Conservation (phyloP, 2,329 filamentous ascomycete genomes). For the Diaporthe sp. region DNA sequence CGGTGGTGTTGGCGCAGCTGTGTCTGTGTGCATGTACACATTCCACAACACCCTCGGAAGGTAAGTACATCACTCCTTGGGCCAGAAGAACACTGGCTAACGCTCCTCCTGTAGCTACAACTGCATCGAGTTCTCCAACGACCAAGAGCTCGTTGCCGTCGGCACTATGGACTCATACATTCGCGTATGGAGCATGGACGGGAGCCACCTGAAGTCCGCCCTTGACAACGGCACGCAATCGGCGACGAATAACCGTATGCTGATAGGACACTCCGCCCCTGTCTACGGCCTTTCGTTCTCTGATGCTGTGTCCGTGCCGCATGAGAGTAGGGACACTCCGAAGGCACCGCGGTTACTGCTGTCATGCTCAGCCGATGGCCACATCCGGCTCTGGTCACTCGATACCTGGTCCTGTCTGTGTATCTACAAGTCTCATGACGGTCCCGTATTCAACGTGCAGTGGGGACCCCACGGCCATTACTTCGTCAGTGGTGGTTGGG, state of each 20-base stretch:
- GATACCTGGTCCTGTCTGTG: slow-evolving; percentile 94
- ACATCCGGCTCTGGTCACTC: slow-evolving; percentile 92
- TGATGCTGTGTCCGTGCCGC: slow-evolving; percentile 71
- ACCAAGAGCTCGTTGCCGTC: slow-evolving; percentile 87
- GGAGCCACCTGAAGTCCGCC: slow-evolving; percentile 81
- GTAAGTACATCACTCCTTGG: slow-evolving; percentile 63
- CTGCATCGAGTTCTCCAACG: slow-evolving; percentile 94
- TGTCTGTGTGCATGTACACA: slow-evolving; percentile 97
- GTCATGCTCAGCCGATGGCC: slow-evolving; percentile 89
- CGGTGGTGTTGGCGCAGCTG: slow-evolving; percentile 83
- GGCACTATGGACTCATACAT: slow-evolving; percentile 97
- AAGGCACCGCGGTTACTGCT: slow-evolving; percentile 80
- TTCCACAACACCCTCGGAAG: slow-evolving; percentile 96
- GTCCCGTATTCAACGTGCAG: slow-evolving; percentile 87
- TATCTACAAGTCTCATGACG: slow-evolving; percentile 93
- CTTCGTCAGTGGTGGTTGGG: slow-evolving; percentile 88
- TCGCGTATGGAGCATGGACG: slow-evolving; percentile 92
- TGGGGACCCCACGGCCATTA: slow-evolving; percentile 98
- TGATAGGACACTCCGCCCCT: slow-evolving; percentile 91
- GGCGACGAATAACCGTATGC: slow-evolving; percentile 72
- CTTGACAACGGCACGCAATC: slow-evolving; percentile 70
- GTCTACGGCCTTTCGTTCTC: slow-evolving; percentile 94
- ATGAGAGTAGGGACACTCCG: slow-evolving; percentile 54
- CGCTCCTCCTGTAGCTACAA: slow-evolving; percentile 32
- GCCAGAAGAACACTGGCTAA: neutral